phyloP scores from a whole-genome alignment of 176 grass and related monocot genomes.

The Carex myosuroides region DNA sequence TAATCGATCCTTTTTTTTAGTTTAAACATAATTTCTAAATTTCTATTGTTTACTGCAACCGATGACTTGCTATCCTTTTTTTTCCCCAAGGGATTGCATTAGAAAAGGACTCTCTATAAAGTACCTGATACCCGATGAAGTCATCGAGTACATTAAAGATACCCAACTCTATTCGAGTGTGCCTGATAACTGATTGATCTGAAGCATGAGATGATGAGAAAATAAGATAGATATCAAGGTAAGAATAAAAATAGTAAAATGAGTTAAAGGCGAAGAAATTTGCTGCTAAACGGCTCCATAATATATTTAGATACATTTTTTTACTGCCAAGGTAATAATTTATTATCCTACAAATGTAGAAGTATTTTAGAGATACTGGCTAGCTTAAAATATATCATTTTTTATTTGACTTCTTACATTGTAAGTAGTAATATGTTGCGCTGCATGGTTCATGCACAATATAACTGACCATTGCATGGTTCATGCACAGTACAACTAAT shows the following conservation, averaged over 20 bases:
- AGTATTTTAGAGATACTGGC: background rate
- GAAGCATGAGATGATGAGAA: background rate
- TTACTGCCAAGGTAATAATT: background rate
- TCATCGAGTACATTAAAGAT: slow-evolving; percentile 66
- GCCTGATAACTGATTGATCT: background rate
- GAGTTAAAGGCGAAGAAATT: background rate
- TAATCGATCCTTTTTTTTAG: background rate
- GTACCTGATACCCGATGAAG: slow-evolving; percentile 73
- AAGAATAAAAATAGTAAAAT: background rate
- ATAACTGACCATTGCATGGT: background rate
- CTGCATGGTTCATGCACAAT: background rate
- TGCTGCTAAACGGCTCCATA: background rate
- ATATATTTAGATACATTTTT: background rate
- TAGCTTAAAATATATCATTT: too few species aligned
- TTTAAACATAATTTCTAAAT: background rate
- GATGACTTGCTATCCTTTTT: background rate
- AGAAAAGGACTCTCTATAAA: slow-evolving; percentile 52
- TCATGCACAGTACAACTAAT: background rate
- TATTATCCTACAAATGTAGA: background rate
- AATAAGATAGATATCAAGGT: background rate
- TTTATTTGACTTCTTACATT: background rate
- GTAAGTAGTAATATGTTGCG: background rate
- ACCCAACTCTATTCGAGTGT: slow-evolving; percentile 41
- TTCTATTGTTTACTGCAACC: background rate
- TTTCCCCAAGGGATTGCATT: slow-evolving; percentile 46